Conservation (phyloP, 2,329 filamentous ascomycete genomes). For the Onygena corvina region DNA sequence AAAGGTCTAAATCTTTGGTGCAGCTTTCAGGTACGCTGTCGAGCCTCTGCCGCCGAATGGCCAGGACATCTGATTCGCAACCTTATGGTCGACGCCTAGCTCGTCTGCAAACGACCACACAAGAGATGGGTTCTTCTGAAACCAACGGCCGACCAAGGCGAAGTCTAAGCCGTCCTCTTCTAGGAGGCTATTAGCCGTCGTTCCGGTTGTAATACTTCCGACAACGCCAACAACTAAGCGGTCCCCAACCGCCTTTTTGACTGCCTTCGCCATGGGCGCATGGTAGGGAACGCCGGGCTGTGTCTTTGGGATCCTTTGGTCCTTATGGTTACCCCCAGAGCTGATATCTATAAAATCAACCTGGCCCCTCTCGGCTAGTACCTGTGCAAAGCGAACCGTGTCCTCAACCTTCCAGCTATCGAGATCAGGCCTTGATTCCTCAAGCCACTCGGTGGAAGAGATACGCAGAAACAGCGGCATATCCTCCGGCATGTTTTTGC, state of each 20-base stretch:
- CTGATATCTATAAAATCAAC: constrained; percentile 77
- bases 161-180: constrained; percentile 49
- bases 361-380: constrained; percentile 55
- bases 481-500: constrained; percentile 49
- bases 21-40: constrained; percentile 3
- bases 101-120: constrained; percentile 62
- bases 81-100: constrained; percentile 56
- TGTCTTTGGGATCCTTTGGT: constrained; percentile 27
- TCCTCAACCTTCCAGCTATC: constrained; percentile 58
- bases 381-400: constrained; percentile 49
- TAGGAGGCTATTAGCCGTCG: constrained; percentile 53
- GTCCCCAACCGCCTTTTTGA: constrained; percentile 63
- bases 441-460: constrained; percentile 65
- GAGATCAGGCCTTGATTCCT: constrained; percentile 42
- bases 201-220: constrained; percentile 58
- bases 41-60: constrained; percentile 40
- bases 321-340: constrained; percentile 56
- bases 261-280: constrained; percentile 55
- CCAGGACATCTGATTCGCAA: constrained; percentile 61
- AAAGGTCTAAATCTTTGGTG: constrained; percentile 9
- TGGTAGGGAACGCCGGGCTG: constrained; percentile 54
- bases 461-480: constrained; percentile 66
- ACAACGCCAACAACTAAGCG: constrained; percentile 62
- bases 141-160: constrained; percentile 61
- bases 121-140: constrained; percentile 70